Evolutionary conservation across 441 rosid species (phyloP).

Genomic region (Biscutella auriculata): DNA sequence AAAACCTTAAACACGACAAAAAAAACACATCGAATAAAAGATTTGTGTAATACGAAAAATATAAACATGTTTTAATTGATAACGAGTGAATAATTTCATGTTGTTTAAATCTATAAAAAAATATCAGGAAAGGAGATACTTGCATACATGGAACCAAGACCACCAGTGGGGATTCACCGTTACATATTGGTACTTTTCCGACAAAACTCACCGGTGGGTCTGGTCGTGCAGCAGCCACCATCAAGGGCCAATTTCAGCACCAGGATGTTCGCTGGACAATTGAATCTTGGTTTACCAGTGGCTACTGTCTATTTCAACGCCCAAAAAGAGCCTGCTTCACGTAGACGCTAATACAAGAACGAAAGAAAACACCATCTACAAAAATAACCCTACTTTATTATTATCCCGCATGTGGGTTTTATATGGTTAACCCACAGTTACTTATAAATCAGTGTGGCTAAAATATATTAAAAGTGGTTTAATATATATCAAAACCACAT

Average conservation of each 20-base stretch:
- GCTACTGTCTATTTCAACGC: constrained; percentile 72
- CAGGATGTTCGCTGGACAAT: constrained; percentile 42
- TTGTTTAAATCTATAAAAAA: no score
- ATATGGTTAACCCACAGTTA: not conserved
- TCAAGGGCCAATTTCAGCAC: constrained; percentile 65
- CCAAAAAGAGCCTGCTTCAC: constrained; percentile 69
- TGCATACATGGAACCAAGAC: constrained; percentile 56
- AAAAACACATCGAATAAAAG: no score
- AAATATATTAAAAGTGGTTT: not conserved
- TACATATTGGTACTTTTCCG: constrained; percentile 63
- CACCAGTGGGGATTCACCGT: constrained; percentile 85
- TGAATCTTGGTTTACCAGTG: constrained; percentile 65
- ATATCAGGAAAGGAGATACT: constrained; percentile 55
- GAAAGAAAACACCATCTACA: not conserved
- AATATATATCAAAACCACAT: constrained; percentile 13
- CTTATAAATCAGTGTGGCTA: not conserved
- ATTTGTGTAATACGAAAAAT: no score
- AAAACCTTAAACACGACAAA: no score
- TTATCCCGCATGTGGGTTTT: no score
- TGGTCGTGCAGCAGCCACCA: constrained; percentile 46
- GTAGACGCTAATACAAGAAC: constrained; percentile 38
- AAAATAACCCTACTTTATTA: no score
- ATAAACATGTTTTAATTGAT: not conserved
- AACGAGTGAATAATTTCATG: no score
- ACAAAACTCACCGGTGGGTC: constrained; percentile 55